These are phyloP conservation scores for Globisporangium splendens DNA, from an alignment of 352 stramenopile genomes.

Conservation along the genomic window DNA sequence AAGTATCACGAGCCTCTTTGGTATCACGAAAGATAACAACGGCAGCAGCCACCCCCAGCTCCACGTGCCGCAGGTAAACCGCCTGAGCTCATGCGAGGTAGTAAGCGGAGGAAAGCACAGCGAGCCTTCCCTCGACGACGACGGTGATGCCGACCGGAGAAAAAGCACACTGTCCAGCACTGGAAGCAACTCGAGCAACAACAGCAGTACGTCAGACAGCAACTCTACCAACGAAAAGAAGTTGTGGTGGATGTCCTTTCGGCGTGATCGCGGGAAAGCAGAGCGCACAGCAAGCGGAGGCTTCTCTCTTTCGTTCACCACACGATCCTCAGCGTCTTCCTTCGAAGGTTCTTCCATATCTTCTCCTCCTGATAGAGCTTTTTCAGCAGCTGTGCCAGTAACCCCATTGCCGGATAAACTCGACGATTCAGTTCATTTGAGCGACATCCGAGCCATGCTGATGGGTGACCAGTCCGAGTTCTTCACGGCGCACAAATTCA, in stretches of 20 bases:
- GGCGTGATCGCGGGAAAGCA: slow-evolving; percentile 49
- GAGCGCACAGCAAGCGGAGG: slow-evolving; percentile 64
- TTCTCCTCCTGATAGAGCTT: background rate
- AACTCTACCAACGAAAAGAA: slow-evolving; percentile 51
- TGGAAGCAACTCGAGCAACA: slow-evolving; percentile 19
- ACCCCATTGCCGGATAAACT: slow-evolving; percentile 29
- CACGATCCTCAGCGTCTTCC: slow-evolving; percentile 25
- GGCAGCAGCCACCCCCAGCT: slow-evolving; percentile 38
- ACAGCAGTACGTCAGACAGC: slow-evolving; percentile 36
- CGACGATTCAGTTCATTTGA: slow-evolving; percentile 57
- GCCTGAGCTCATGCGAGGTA: slow-evolving; percentile 22
- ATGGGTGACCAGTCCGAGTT: slow-evolving; percentile 47
- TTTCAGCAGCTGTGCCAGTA: slow-evolving; percentile 12
- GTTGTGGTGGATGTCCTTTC: slow-evolving; percentile 70
- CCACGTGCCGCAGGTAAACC: slow-evolving; percentile 31
- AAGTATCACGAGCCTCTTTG: slow-evolving; percentile 65
- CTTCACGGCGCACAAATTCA: slow-evolving; percentile 46
- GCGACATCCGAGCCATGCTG: slow-evolving; percentile 51
- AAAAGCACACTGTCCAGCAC: slow-evolving; percentile 11
- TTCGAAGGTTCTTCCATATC: slow-evolving; percentile 19
- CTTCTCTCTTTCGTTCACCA: slow-evolving; percentile 47
- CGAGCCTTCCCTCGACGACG: slow-evolving; percentile 22
- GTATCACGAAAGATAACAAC: slow-evolving; percentile 32
- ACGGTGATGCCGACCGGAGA: slow-evolving; percentile 11
- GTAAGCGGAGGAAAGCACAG: slow-evolving; percentile 17